Evolutionary conservation across 768 basidiomycete species (phyloP), one percentile per base, ranked within the genome.

Genomic region (Gelatoporia subvermispora): DNA sequence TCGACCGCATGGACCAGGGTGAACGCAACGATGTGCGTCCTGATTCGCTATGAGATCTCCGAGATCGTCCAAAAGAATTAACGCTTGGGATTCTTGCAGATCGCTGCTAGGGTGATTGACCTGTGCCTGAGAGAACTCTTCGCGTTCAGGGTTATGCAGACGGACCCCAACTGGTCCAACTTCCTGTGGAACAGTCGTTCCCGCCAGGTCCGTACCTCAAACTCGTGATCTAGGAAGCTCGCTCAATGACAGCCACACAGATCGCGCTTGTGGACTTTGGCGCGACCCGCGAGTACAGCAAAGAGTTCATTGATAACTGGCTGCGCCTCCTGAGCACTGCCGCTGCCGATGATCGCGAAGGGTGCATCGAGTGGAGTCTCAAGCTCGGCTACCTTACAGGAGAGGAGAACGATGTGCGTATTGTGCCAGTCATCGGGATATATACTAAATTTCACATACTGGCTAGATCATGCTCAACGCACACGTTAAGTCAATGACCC

Each of bases 151-250:
- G 66, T 86, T 37, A 98, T 99, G 96, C 96, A 98, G 65, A 99
- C 95, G 0, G 95, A 99, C 63, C 96, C 96, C 3, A 98, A 99
- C 59, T 98, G 91, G 89, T 88, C 91, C 8, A 98, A 98, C 65
- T 98, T 99, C 70, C 71, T 99, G 20, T 97, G 89, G 84, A 87
- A 93, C 64, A 58, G 73, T 0, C 50, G 69, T 2, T 82, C 81
- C 1, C 73, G 77, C 37, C 79, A 83, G 74, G 88, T 85, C 17
- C 21, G 63, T 54, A 4, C 17, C 31, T 41, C 35, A 13, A 8
- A 36, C 3, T 39, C 24, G 35, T 45, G 11, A 31, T 17, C 10
- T 11, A 17, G 4, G 24, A 38, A 10, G 8, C 35, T 42, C 18
- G 35, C 43, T 48, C 5, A 44, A 23, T 34, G 35, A 20, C 34